A percentile compares a stretch with the other conserved stretches of the same genome.
Evolutionary conservation across 2,329 filamentous ascomycete species (phyloP).

Genomic region (Akanthomyces muscarius): DNA sequence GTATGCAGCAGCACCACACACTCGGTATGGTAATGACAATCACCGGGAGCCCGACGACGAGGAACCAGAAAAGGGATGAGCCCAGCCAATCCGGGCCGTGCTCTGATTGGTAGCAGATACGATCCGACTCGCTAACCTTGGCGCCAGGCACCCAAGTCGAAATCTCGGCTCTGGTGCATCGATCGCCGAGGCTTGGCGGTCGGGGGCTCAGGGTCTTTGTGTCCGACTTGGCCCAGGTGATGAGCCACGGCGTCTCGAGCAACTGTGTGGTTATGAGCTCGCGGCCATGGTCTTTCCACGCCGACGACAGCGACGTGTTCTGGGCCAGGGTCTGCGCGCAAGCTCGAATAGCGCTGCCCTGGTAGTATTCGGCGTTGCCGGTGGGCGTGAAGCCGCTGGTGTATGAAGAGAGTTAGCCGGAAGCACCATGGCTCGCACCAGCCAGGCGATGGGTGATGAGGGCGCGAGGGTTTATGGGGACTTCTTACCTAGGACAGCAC

Average conservation of each 20-base stretch:
- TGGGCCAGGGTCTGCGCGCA: background rate
- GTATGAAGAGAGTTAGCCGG: background rate
- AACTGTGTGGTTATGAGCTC: background rate
- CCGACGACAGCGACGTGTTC: background rate
- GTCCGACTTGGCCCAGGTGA: conserved; percentile 3
- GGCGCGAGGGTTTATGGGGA: background rate
- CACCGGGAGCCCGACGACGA: background rate
- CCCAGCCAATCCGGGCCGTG: background rate
- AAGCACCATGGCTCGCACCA: too few species aligned
- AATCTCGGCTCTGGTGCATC: background rate
- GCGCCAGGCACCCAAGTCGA: background rate
- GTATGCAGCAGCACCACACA: background rate
- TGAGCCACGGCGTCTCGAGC: background rate
- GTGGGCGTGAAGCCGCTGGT: background rate
- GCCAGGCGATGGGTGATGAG: too few species aligned
- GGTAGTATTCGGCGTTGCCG: background rate
- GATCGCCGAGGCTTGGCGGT: background rate
- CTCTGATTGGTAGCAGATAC: background rate
- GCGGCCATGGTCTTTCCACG: background rate
- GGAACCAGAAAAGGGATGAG: background rate
- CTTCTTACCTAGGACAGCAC: background rate
- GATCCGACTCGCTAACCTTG: background rate
- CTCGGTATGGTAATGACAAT: background rate
- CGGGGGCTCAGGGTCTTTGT: background rate
- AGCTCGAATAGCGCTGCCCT: background rate